These are phyloP conservation scores for Chrysosphaeria jannelii DNA, from an alignment of 2,329 filamentous ascomycete species.

Conservation along the genomic window DNA sequence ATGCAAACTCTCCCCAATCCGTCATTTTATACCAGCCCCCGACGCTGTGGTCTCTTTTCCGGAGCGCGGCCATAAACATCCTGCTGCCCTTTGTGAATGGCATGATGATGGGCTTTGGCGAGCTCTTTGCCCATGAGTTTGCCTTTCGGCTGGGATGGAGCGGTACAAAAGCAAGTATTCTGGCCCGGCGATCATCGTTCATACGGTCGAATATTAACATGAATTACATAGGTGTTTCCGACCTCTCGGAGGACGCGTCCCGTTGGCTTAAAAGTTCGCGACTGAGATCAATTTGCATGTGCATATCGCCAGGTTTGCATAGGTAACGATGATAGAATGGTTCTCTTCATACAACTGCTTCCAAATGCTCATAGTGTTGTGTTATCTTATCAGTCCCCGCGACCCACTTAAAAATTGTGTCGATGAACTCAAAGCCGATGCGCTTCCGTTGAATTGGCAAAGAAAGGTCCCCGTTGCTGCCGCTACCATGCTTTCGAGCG, in stretches of 20 bases:
- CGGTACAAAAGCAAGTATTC: constrained; percentile 51
- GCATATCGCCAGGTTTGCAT: too few relatives aligned
- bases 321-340: too few relatives aligned
- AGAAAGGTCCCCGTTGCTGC: too few relatives aligned
- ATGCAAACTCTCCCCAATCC: constrained; percentile 8
- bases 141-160: constrained; percentile 85
- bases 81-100: constrained; percentile 87
- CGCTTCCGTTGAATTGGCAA: too few relatives aligned
- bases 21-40: constrained; percentile 73
- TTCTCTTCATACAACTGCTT: too few relatives aligned
- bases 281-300: too few relatives aligned
- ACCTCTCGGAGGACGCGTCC: constrained; percentile 39
- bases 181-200: too few relatives aligned
- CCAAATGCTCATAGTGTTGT: too few relatives aligned
- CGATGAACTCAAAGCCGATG: too few relatives aligned
- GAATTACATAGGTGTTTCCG: constrained; percentile 21
- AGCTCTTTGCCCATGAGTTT: constrained; percentile 85
- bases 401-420: too few relatives aligned
- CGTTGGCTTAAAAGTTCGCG: constrained; percentile 52
- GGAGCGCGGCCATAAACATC: constrained; percentile 87
- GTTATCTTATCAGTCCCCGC: too few relatives aligned
- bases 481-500: too few relatives aligned
- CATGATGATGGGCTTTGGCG: constrained; percentile 92
- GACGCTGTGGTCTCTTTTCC: constrained; percentile 56
- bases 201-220: background rate